Conservation (phyloP, 2,329 filamentous ascomycete species). For the Talaromyces sp. region DNA sequence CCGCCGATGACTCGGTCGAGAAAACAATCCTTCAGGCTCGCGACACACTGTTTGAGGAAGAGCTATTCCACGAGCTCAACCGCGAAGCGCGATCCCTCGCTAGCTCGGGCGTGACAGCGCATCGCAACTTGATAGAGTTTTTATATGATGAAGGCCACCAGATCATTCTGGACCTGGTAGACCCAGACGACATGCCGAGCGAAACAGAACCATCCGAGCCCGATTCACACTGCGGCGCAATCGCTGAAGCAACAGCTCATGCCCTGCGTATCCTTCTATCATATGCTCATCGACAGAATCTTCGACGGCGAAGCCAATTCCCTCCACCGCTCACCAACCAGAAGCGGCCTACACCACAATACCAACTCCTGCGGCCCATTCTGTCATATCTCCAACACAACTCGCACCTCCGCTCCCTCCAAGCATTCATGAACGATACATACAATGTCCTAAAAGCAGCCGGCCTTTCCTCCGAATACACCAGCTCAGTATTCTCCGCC, state of each 20-base stretch:
- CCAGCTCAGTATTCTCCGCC: constrained; percentile 21
- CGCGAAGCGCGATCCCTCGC: constrained; percentile 71
- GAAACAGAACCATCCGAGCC: constrained; percentile 19
- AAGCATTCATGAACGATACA: constrained; percentile 27
- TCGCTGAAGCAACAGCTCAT: constrained; percentile 62
- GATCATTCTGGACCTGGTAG: constrained; percentile 62
- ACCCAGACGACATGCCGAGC: constrained; percentile 42
- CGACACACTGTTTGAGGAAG: constrained; percentile 54
- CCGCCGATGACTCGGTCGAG: constrained; percentile 25
- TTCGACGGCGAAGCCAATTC: constrained; percentile 57
- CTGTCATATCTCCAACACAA: constrained; percentile 49
- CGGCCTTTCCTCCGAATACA: constrained; percentile 24
- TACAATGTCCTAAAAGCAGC: constrained; percentile 27
- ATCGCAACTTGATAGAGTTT: constrained; percentile 53
- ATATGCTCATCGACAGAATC: constrained; percentile 71
- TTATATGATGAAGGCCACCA: constrained; percentile 49
- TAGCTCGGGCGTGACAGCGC: constrained; percentile 62
- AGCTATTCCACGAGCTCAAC: constrained; percentile 84
- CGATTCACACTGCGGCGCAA: constrained; percentile 21
- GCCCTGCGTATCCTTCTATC: constrained; percentile 70
- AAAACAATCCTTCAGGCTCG: constrained; percentile 37
- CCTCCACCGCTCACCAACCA: constrained; percentile 51
- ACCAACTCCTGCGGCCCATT: constrained; percentile 56
- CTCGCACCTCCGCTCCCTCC: constrained; percentile 28
- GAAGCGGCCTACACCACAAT: constrained; percentile 45